These are phyloP conservation scores for Aspergillus neotritici DNA, from an alignment of 2,329 filamentous ascomycete species.

Conservation along the genomic window DNA sequence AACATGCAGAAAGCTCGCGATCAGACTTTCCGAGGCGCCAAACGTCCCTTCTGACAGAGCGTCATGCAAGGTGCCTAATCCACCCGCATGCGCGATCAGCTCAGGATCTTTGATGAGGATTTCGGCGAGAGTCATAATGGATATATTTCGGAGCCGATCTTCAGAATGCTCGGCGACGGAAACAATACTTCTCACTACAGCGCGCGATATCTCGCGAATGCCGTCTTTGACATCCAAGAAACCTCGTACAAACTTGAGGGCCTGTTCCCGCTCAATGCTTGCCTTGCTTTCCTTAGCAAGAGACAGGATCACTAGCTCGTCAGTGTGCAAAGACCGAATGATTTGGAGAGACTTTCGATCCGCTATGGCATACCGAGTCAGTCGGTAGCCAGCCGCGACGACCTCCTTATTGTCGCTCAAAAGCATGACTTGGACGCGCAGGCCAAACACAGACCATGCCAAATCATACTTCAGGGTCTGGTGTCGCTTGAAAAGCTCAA, in stretches of 20 bases:
- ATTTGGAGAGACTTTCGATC: conserved; percentile 83
- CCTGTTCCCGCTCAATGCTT: conserved; percentile 95
- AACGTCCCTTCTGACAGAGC: conserved; percentile 86
- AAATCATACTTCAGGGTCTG: conserved; percentile 93
- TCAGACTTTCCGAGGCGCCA: conserved; percentile 83
- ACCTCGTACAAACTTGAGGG: conserved; percentile 88
- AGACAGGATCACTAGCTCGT: conserved; percentile 85
- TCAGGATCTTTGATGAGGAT: conserved; percentile 81
- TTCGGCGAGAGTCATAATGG: conserved; percentile 86
- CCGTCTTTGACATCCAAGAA: conserved; percentile 96
- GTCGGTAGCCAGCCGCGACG: conserved; percentile 86
- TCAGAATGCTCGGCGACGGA: conserved; percentile 82
- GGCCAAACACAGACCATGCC: conserved; percentile 89
- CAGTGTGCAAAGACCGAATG: conserved; percentile 81
- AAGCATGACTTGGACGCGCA: conserved; percentile 92
- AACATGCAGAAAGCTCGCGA: conserved; percentile 80
- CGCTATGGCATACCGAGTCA: conserved; percentile 90
- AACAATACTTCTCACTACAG: conserved; percentile 82
- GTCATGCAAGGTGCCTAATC: conserved; percentile 81
- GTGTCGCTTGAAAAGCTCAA: conserved; percentile 93
- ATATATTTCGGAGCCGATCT: conserved; percentile 82
- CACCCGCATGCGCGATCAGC: conserved; percentile 75
- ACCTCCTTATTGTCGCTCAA: conserved; percentile 94
- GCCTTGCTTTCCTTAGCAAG: conserved; percentile 93
- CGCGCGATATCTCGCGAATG: conserved; percentile 76